Evolutionary conservation across 2,329 filamentous ascomycete genomes (phyloP), one percentile per base, ranked within the genome.

Genomic region (Botrytis medusae): DNA sequence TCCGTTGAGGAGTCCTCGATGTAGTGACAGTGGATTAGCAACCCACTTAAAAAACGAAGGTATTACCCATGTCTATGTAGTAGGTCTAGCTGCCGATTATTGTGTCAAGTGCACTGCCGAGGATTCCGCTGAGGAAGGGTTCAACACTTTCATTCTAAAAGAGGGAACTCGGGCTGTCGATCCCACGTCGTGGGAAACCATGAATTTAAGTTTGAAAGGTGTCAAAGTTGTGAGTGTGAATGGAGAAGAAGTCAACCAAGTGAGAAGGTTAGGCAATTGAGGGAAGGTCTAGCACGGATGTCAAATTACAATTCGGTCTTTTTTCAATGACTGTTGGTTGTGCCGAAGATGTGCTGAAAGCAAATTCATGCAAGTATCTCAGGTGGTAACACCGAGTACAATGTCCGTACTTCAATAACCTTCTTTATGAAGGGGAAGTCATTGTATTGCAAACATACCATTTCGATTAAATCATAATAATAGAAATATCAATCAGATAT

Each of bases 321-420:
- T 83, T 83, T 82, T 83, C 84, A 84, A 91, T 97, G 93, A 92
- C 93, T 94, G 90, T 87, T 88, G 73, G 90, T 95, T 96, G 95
- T 94, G 95, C 94, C 94, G 93, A 95, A 97, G 94, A 97, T 94
- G 94, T 97, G 94, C 94, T 96, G 89, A 97, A 87, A 96, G 88
- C 81, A 83, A 90, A 83, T 61, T 77, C 73, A 76, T 72, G 71
- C 71, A 72, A 69, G 69, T 76, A 77, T 77, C 64, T 76, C 74
- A 74, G 74, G 77, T 83, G 83, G 65, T 69, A 48, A 69, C 65
- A 73, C 83, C 51, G 71, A 83, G 74, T 75, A 75, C 76, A 69
- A 74, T 74, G 72, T 40, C 74, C 73, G 65, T 57, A 64, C 72
- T 44, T 72, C 74, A 71, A 72, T 73, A 73, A 72, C 75, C 72